Conservation (phyloP, 306 rosid species). For the Sophora flavescens region DNA sequence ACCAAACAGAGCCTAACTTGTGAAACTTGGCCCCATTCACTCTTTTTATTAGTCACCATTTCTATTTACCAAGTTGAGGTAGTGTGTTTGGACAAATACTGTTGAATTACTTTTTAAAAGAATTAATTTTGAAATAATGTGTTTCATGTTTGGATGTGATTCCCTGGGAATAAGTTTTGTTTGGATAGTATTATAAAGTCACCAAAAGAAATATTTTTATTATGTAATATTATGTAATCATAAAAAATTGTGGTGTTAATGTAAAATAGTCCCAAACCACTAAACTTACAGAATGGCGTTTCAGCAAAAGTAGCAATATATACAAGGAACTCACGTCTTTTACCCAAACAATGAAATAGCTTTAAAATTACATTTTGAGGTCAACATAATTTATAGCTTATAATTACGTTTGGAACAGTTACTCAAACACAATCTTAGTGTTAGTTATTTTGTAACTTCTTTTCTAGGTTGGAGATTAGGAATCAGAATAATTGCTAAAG, state of each 20-base stretch:
- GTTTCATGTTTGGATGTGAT: no score
- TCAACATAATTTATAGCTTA: not conserved
- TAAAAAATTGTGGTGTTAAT: no score
- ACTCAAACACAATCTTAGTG: not conserved
- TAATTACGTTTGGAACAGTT: not conserved
- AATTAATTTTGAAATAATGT: no score
- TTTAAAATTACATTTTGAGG: not conserved
- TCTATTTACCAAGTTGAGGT: slow-evolving; percentile 4
- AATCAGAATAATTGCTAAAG: not conserved
- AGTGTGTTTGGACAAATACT: slow-evolving; percentile 12
- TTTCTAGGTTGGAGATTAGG: not conserved
- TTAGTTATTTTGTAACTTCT: not conserved
- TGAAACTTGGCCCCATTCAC: not conserved
- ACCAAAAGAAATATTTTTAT: no score
- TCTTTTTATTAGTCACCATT: not conserved
- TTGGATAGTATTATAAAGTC: no score
- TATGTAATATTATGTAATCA: no score
- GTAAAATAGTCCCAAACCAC: no score
- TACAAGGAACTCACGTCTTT: no score
- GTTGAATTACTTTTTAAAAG: not conserved
- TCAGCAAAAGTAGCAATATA: no score
- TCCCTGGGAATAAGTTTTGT: no score
- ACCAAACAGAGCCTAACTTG: no score
- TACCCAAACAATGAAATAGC: not conserved
- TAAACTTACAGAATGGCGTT: no score